Evolutionary conservation across 2,329 filamentous ascomycete genomes (phyloP).

Genomic region (Taxawa tesnikishii): DNA sequence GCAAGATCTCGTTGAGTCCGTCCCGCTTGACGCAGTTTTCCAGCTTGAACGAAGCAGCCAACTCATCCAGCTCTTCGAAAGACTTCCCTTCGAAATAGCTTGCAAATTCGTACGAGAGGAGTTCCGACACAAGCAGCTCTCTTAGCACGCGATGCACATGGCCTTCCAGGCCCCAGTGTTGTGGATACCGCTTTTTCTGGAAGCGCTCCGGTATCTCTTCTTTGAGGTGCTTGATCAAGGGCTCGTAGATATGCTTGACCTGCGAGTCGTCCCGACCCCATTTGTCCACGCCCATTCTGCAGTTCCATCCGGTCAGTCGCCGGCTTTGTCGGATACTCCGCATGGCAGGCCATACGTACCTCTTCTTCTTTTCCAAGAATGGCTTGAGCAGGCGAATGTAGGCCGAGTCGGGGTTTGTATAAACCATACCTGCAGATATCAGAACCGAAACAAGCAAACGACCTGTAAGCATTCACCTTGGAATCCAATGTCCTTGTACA

Average conservation of each 20-base stretch:
- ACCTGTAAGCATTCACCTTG: slow-evolving; percentile 17
- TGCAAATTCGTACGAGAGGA: slow-evolving; percentile 40
- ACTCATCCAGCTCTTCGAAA: slow-evolving; percentile 40
- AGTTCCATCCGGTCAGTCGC: no score
- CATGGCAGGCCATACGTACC: no score
- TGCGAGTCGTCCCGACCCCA: slow-evolving; percentile 29
- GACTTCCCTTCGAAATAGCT: slow-evolving; percentile 41
- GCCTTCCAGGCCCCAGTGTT: slow-evolving; percentile 8
- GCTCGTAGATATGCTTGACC: slow-evolving; percentile 5
- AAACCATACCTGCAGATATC: slow-evolving; percentile 17
- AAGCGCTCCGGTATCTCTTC: slow-evolving; percentile 30
- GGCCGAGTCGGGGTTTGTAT: slow-evolving; percentile 9
- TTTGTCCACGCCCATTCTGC: slow-evolving; percentile 40
- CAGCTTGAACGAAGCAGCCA: slow-evolving; percentile 41
- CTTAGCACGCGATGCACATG: slow-evolving; percentile 8
- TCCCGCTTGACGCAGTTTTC: slow-evolving; percentile 42
- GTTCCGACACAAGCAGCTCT: slow-evolving; percentile 9
- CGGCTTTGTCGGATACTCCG: no score
- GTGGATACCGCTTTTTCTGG: slow-evolving; percentile 8
- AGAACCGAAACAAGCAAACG: slow-evolving; percentile 4
- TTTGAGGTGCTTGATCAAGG: slow-evolving; percentile 7
- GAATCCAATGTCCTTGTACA: slow-evolving; percentile 23
- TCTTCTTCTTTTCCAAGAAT: slow-evolving; percentile 44
- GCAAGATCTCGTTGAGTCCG: slow-evolving; percentile 39
- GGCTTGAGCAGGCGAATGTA: slow-evolving; percentile 38